phyloP scores from a whole-genome alignment of 1,284 basidiomycete genomes.

The Sporisorium graminicola region DNA sequence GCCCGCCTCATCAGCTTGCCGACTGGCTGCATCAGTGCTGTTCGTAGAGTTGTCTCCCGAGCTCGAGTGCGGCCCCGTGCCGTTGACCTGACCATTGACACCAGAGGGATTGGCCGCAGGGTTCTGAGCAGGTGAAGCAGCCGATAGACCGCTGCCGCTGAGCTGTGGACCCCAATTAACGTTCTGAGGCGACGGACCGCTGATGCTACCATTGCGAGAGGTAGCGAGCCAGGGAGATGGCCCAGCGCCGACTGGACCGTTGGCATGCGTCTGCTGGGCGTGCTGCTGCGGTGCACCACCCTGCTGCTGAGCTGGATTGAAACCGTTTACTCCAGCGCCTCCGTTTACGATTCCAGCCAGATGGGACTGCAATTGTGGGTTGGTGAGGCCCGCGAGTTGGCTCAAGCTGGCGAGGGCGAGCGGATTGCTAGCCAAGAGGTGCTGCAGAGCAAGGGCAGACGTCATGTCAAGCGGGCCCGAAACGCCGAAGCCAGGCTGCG shows the following conservation, averaged over 20 bases:
- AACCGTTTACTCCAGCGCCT: conserved; percentile 21
- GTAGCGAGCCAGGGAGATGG: conserved; percentile 32
- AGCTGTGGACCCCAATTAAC: conserved; percentile 22
- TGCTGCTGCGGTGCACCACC: conserved; percentile 29
- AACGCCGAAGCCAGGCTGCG: conserved; percentile 27
- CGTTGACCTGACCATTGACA: conserved; percentile 20
- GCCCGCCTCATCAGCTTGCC: conserved; percentile 4
- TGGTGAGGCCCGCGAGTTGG: conserved; percentile 50
- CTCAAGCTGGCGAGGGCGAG: conserved; percentile 54
- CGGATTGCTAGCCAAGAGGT: conserved; percentile 64
- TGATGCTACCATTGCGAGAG: conserved; percentile 28
- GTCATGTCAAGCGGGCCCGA: conserved; percentile 59
- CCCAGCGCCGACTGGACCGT: conserved; percentile 6
- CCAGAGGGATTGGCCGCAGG: conserved; percentile 11
- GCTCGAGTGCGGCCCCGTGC: conserved; percentile 10
- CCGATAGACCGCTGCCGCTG: conserved; percentile 2
- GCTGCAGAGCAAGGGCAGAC: conserved; percentile 67
- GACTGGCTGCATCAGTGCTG: conserved; percentile 11
- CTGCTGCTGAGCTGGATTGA: conserved; percentile 30
- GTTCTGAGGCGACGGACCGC: conserved; percentile 32
- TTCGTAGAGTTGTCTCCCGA: conserved; percentile 10
- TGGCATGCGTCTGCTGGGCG: conserved; percentile 28
- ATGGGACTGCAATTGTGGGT: conserved; percentile 52
- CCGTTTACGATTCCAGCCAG: conserved; percentile 45
- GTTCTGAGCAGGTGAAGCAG: conserved; percentile 14